Base-by-base conservation (phyloP, 192 early-diverging fungal species). In the Umbelopsis sp. region DNA sequence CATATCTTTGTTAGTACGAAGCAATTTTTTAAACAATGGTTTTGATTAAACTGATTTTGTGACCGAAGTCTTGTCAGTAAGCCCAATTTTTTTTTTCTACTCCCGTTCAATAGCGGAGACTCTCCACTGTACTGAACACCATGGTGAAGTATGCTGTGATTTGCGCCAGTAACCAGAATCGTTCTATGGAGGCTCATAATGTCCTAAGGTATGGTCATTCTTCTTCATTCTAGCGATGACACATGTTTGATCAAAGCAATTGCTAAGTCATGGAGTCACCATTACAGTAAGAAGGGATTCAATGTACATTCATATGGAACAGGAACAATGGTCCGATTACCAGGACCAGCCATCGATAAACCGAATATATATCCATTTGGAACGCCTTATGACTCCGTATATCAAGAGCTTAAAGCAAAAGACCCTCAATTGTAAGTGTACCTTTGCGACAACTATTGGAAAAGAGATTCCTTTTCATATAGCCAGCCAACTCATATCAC, bases 91-190 rank as follows among this genome's bases (percentile, higher is more conserved):
- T n/a, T 49, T 49, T 49, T 49, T 49, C 16, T 3, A 49, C 47
- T 49, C 2, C n/a, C 17, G 47, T 9, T 21, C 41, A 1, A 29
- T 50, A n/a, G n/a, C 25, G 29, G 0, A 25, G 5, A 11, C 59
- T 41, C 31, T 6, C 38, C 22, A 68, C 56, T 65, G 16, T 59
- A 12, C 26, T 41, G 31, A 43, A 14, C 45, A 36, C 36, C 69
- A 92, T 92, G 91, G 92, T 90, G 62, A 85, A 85, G 54, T 95
- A 94, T 73, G 97, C 97, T 2, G 94, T 99, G 4, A 93, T 99
- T 43, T 99, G 97, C 72, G 95, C 95, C 26, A 96, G 94, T 71
- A 99, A 99, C 75, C 95, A 96, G 84, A 99, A 99, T 78, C 86
- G 97, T 36, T 93, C 91, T 78, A 99, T 99, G 97, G 97, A 99